Evolutionary conservation across 495 filamentous ascomycete species (phyloP), one percentile per base, ranked within the genome.

Genomic region (Tuber microsphaerosporum): DNA sequence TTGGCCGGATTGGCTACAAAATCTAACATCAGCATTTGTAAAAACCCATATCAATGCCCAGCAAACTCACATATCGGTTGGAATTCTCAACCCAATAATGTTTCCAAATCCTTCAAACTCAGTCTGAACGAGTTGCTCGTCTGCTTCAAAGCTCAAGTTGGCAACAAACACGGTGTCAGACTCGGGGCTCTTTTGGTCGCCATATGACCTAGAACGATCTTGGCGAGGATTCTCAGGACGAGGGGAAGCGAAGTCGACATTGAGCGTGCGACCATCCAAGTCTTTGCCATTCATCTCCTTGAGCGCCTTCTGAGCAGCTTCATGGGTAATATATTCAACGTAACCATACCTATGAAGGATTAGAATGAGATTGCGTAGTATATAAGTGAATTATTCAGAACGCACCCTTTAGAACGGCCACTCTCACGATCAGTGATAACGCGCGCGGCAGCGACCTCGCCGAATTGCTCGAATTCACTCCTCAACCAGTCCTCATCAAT

Each of bases 141-240:
- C 89, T 81, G 89, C 91, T 73, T 92, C 90, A 86, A 97, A 99
- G 56, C 91, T 88, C 70, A 99, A 86, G 87, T 99, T 99, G 80
- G 94, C 95, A 75, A 97, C 89, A 84, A 96, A 99, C 68, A 99
- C 88, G 74, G 95, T 99, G 81, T 94, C 92, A 84, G 88, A 91
- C 83, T 89, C 88, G 70, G 93, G 90, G 84, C 89, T 90, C 79
- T 90, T 85, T 71, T 84, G 83, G 83, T 98, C 95, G 77, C 94
- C 95, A 80, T 89, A 97, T 79, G 87, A 86, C 74, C 88, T 84
- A 76, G 93, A 92, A 76, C 94, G 92, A 79, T 89, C 86, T 71
- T 88, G 86, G 78, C 90, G 89, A 71, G 84, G 84, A 74, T 87
- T 85, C 74, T 89, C 84, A 74, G 86, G 83, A 74, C 92, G 92